Percentiles rank a stretch among this genome's conserved stretches.
These are phyloP conservation scores for Candida freyschussii DNA, from an alignment of 1,139 yeast genomes.

Conservation along the genomic window DNA sequence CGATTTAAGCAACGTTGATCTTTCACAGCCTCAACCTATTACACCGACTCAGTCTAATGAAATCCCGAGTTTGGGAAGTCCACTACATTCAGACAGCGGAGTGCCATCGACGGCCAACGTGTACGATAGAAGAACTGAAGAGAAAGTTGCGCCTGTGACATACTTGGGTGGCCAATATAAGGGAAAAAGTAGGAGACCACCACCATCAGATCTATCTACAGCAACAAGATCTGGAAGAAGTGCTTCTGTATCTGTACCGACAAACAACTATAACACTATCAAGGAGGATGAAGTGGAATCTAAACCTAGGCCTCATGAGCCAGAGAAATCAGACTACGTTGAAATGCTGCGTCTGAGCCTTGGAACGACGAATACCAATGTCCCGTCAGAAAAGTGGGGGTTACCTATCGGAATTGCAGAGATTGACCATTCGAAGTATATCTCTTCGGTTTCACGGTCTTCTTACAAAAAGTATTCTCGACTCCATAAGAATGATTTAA, in stretches of 20 bases:
- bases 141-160: conserved; percentile 47
- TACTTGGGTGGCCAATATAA: conserved; percentile 21
- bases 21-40: conserved; percentile 1
- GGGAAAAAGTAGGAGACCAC: conserved; percentile 28
- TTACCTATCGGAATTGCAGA: conserved; percentile 61
- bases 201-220: conserved; percentile 28
- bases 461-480: conserved; percentile 19
- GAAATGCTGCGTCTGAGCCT: conserved; percentile 41
- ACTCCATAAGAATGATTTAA: conserved; percentile 42
- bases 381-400: conserved; percentile 53
- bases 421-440: conserved; percentile 29
- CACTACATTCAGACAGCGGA: conserved; percentile 6
- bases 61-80: conserved; percentile 3
- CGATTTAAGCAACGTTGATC: conserved; percentile 7
- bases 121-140: conserved; percentile 42
- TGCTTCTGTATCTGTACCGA: conserved; percentile 24
- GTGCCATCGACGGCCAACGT: conserved; percentile 6
- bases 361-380: conserved; percentile 50
- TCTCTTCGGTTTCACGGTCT: conserved; percentile 10
- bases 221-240: conserved; percentile 32
- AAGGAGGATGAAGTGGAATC: conserved; percentile 12
- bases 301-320: conserved; percentile 29
- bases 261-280: conserved; percentile 16
- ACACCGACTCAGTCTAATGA: conserved; percentile 10
- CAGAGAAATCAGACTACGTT: conserved; percentile 55